Evolutionary conservation across 106 monocot genomes (phyloP).

Genomic region (Apostasia ramifera): DNA sequence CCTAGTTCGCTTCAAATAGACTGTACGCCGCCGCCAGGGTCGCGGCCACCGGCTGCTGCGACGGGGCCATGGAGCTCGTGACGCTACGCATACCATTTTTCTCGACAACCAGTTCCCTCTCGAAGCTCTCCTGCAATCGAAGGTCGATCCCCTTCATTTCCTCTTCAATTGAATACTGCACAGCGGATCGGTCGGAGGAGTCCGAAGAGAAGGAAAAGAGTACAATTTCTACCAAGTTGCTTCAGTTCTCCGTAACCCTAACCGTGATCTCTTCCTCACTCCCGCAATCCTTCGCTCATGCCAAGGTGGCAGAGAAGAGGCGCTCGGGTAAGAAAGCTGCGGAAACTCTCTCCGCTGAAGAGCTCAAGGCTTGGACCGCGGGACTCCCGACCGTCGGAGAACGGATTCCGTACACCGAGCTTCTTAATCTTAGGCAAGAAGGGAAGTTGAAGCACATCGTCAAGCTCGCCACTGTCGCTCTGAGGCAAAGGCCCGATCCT

Average conservation of each 20-base stretch:
- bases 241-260: conserved; percentile 48
- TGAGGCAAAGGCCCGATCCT: conserved; percentile 41
- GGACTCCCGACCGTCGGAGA: conserved; percentile 48
- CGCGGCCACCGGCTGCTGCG: background rate
- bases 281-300: conserved; percentile 21
- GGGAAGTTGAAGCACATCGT: conserved; percentile 63
- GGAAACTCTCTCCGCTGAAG: conserved; percentile 47
- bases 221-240: conserved; percentile 7
- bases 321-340: conserved; percentile 25
- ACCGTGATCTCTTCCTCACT: conserved; percentile 38
- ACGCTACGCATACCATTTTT: conserved; percentile 8
- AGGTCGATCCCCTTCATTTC: background rate
- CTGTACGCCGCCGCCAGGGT: background rate
- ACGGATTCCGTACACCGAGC: conserved; percentile 67
- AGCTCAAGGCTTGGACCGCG: conserved; percentile 54
- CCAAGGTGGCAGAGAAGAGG: conserved; percentile 48
- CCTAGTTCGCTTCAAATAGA: too few relatives aligned
- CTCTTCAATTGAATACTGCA: background rate
- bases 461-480: conserved; percentile 35
- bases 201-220: conserved; percentile 5
- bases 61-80: conserved; percentile 9
- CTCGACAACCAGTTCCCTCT: conserved; percentile 1
- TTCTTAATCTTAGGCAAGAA: conserved; percentile 31
- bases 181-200: background rate
- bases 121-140: background rate